phyloP scores from a whole-genome alignment of 2,329 filamentous ascomycete genomes.

The Shiraia sp. region DNA sequence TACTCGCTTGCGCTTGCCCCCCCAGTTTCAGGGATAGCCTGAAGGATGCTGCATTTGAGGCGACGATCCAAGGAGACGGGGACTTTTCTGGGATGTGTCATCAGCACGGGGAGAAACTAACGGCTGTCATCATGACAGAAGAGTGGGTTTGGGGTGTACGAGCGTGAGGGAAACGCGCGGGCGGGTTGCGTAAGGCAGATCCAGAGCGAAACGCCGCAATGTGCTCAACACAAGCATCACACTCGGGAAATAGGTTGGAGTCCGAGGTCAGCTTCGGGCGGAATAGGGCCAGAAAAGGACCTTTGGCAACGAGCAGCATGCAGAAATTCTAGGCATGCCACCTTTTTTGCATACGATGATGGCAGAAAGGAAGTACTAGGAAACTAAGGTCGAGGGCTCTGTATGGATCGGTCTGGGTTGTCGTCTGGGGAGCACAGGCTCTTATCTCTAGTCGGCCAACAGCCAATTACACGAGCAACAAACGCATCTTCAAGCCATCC shows the following conservation, averaged over 20 bases:
- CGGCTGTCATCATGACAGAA: conserved; percentile 17
- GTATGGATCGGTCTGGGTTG: conserved; percentile 13
- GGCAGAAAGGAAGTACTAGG: not conserved
- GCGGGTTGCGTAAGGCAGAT: conserved; percentile 1
- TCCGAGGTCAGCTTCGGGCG: no score
- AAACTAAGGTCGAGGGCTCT: not conserved
- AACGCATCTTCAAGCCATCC: conserved; percentile 4
- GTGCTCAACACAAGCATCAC: no score
- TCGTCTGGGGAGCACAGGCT: conserved; percentile 10
- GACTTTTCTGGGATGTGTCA: not conserved
- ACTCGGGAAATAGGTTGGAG: no score
- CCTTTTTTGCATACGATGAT: no score
- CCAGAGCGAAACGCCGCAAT: not conserved
- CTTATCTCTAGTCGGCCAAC: conserved; percentile 15
- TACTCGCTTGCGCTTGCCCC: conserved; percentile 12
- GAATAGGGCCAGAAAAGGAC: no score
- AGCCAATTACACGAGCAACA: conserved; percentile 12
- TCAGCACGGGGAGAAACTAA: not conserved
- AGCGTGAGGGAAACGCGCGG: not conserved
- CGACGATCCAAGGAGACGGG: not conserved
- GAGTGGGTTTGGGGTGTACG: not conserved
- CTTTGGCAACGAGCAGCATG: not conserved
- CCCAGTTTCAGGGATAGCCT: not conserved
- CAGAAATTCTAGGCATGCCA: not conserved
- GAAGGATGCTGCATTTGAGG: not conserved